Conservation (phyloP, 2,329 filamentous ascomycete genomes). For the Arthrobotrys sphaeroides region DNA sequence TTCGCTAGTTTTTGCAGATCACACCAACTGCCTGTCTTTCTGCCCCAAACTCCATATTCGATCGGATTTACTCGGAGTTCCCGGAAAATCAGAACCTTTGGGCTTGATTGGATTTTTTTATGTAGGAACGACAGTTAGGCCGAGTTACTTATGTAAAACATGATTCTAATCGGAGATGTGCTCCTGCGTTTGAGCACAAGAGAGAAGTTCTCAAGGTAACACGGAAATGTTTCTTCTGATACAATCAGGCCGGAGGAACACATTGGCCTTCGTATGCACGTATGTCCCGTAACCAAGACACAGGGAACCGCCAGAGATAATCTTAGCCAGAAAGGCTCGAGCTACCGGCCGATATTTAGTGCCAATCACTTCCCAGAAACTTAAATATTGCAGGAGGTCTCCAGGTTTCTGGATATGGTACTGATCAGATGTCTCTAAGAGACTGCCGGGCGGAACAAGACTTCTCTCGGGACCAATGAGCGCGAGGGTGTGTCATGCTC, state of each 20-base stretch:
- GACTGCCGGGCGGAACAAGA: constrained; percentile 34
- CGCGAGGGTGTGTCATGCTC: constrained; percentile 33
- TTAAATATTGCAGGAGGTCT: constrained; percentile 49
- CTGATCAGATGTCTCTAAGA: constrained; percentile 39
- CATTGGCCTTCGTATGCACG: constrained; percentile 24
- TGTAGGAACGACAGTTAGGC: background rate
- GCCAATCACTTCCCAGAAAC: constrained; percentile 46
- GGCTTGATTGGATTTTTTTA: background rate
- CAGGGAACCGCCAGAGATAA: constrained; percentile 17
- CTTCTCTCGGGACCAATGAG: constrained; percentile 45
- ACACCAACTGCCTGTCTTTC: constrained; percentile 24
- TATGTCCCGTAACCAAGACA: constrained; percentile 36
- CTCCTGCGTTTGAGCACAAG: constrained; percentile 17
- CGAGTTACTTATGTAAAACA: background rate
- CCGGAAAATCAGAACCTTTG: background rate
- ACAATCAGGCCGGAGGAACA: no score
- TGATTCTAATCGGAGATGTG: background rate
- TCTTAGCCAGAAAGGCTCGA: constrained; percentile 35
- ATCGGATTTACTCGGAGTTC: background rate
- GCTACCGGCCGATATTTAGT: constrained; percentile 45
- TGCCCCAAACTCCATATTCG: constrained; percentile 22
- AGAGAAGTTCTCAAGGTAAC: no score
- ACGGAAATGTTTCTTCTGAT: constrained; percentile 11
- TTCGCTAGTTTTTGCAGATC: constrained; percentile 51
- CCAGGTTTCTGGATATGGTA: constrained; percentile 54